These are phyloP conservation scores for Candida glaebosa DNA, from an alignment of 805 yeast species.

Conservation along the genomic window DNA sequence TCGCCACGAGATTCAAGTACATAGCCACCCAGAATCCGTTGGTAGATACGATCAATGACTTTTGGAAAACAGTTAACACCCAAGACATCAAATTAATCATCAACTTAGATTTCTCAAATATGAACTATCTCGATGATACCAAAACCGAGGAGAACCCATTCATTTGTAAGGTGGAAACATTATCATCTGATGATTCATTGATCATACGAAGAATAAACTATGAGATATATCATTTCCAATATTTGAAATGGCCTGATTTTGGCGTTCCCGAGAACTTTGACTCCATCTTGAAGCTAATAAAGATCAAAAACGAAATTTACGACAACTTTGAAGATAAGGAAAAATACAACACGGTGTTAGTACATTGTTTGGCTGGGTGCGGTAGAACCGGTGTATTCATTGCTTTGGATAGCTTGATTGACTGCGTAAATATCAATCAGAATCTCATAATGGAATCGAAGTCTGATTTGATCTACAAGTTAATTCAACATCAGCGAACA, in stretches of 20 bases:
- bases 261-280: constrained; percentile 36
- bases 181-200: constrained; percentile 12
- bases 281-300: constrained; percentile 30
- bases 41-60: constrained; percentile 38
- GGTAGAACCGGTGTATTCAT: constrained; percentile 56
- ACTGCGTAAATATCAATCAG: constrained; percentile 15
- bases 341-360: constrained; percentile 22
- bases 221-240: constrained; percentile 37
- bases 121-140: constrained; percentile 17
- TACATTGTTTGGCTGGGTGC: constrained; percentile 61
- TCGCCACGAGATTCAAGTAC: constrained; percentile 21
- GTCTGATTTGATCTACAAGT: constrained; percentile 57
- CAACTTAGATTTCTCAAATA: constrained; percentile 13
- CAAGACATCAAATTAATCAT: constrained; percentile 31
- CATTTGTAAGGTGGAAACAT: constrained; percentile 8
- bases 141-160: constrained; percentile 10
- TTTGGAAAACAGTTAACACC: constrained; percentile 38
- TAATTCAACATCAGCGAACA: constrained; percentile 63
- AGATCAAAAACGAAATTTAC: constrained; percentile 27
- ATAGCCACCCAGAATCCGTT: constrained; percentile 48
- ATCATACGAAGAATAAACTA: constrained; percentile 13
- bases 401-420: constrained; percentile 39
- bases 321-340: constrained; percentile 1
- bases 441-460: constrained; percentile 8
- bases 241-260: constrained; percentile 46